Evolutionary conservation across 176 grass and related monocot species (phyloP).

Genomic region (Leersia perrieri): DNA sequence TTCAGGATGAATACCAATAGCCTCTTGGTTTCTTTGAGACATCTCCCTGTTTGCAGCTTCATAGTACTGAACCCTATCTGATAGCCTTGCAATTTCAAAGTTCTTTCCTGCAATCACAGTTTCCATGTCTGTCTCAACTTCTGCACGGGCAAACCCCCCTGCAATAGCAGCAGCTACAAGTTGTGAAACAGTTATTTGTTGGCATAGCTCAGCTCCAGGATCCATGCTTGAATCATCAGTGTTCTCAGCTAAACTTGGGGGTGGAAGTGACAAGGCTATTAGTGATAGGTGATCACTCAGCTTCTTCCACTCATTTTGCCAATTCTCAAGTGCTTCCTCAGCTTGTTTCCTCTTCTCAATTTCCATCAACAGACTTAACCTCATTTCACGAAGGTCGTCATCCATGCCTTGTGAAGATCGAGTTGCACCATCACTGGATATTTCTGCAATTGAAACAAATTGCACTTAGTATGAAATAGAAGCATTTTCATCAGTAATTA

Average conservation of each 20-base stretch:
- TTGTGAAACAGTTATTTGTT: constrained; percentile 73
- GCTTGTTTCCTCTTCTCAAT: constrained; percentile 78
- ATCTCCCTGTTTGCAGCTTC: constrained; percentile 96
- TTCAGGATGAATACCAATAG: constrained; percentile 67
- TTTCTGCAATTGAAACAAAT: constrained; percentile 56
- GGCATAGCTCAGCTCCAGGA: constrained; percentile 69
- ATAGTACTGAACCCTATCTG: constrained; percentile 92
- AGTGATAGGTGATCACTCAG: constrained; percentile 69
- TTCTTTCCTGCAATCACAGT: constrained; percentile 67
- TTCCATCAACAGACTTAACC: constrained; percentile 72
- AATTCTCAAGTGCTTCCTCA: constrained; percentile 72
- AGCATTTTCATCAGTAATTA: neutral
- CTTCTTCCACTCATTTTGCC: constrained; percentile 73
- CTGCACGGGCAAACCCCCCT: constrained; percentile 55
- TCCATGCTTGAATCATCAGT: constrained; percentile 52
- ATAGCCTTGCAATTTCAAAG: constrained; percentile 90
- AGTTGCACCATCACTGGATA: constrained; percentile 72
- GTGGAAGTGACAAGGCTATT: constrained; percentile 59
- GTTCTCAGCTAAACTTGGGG: constrained; percentile 37
- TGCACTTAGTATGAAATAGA: constrained; percentile 6
- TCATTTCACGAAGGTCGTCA: constrained; percentile 79
- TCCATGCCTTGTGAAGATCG: constrained; percentile 44
- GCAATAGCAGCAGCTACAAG: constrained; percentile 68
- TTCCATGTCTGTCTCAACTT: constrained; percentile 74
- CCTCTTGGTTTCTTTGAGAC: constrained; percentile 97